Percentiles rank a stretch among this genome's conserved stretches.
Evolutionary conservation across 2,329 filamentous ascomycete species (phyloP).

Genomic region (Diaporthe sp.): DNA sequence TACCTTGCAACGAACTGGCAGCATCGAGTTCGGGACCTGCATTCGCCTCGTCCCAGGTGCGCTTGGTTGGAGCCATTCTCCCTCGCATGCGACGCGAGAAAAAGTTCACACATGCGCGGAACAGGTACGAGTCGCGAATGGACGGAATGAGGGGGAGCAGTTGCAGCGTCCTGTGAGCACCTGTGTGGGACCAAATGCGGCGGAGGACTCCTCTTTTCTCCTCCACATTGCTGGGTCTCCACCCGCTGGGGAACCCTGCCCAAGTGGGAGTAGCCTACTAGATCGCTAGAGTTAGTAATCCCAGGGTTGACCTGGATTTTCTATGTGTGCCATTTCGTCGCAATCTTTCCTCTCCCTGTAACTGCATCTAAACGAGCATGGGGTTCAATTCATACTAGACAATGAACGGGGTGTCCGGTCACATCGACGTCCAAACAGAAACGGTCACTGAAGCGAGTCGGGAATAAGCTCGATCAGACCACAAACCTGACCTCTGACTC

Average conservation of each 20-base stretch:
- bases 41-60: constrained; percentile 3
- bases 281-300: not conserved
- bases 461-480: not conserved
- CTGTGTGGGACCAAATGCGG: not conserved
- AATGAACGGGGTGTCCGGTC: no score
- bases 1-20: not conserved
- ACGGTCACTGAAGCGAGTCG: not conserved
- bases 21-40: not conserved
- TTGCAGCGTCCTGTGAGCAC: not conserved
- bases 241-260: constrained; percentile 11
- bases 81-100: not conserved
- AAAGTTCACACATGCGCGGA: not conserved
- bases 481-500: not conserved
- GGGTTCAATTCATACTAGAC: no score
- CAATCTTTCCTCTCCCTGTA: no score
- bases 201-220: constrained; percentile 1
- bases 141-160: constrained; percentile 4
- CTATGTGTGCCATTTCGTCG: not conserved
- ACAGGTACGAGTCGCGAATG: not conserved
- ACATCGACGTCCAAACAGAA: no score
- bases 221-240: not conserved
- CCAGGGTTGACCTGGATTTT: not conserved
- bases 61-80: constrained; percentile 5
- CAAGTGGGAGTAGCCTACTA: not conserved
- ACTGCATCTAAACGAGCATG: no score